Evolutionary conservation across 2,329 filamentous ascomycete species (phyloP), one percentile per base, ranked within the genome.

Genomic region (Alternaria dauci): DNA sequence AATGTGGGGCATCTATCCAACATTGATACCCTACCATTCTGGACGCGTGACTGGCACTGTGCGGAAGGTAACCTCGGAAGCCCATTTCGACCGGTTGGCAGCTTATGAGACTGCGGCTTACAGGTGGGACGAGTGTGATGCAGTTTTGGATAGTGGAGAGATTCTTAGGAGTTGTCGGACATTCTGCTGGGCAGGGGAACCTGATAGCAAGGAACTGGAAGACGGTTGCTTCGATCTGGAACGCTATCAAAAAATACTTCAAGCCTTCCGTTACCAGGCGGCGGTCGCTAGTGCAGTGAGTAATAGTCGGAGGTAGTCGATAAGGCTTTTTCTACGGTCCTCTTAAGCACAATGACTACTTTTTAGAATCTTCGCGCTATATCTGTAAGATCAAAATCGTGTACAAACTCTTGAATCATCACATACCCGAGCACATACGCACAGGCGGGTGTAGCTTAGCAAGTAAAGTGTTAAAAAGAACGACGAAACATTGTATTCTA

Each of bases 1-100:
- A 53, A 70, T 78, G 68, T 78, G 71, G 73, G 71, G 74, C 30
- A 74, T 73, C 53, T 78, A 77, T 66, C 74, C 74, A 48, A 34
- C 56, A 4, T 11, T 59, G 3, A 43, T 59, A 59, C 28, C 28
- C 28, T 14, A 59, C 64, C n/a, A 28, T 8, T 48, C 38, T 52
- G 56, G 57, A 8, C 52, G 39, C 2, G 68, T 72, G 4, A 30
- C 25, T 20, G 66, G 69, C 6, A 46, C 43, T 23, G 56, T 68
- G 12, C 72, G 64, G 64, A 34, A 67, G 34, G 39, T 69, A 11
- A 48, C 46, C 7, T 52, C 50, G 4, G 61, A 64, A 55, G 56
- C 46, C 3, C 60, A 71, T 0, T 72, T 74, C 41, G 42, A 58
- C 4, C 52, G 55, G 9, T 50, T 74, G 14, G 63, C 34, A 14